Conservation (phyloP, 805 yeast species). For the Torulaspora delbrueckii region DNA sequence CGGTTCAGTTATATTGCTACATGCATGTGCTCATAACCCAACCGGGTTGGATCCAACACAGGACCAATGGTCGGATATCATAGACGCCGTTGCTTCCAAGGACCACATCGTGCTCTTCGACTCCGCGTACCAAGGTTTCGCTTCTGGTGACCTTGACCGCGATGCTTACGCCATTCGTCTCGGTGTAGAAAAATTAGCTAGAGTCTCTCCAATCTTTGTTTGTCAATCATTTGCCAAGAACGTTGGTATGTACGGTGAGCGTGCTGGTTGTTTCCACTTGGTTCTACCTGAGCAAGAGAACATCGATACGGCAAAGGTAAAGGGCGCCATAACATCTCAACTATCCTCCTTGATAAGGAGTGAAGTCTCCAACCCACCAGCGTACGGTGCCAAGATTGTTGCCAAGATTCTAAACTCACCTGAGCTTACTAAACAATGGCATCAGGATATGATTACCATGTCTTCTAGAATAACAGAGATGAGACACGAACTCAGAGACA, state of each 20-base stretch:
- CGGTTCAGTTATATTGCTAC: conserved; percentile 79
- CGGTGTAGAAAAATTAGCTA: conserved; percentile 47
- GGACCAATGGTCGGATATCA: conserved; percentile 73
- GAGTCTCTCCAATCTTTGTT: conserved; percentile 57
- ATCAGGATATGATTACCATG: conserved; percentile 78
- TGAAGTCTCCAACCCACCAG: conserved; percentile 90
- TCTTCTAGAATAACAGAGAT: conserved; percentile 73
- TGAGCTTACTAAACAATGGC: conserved; percentile 75
- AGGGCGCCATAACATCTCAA: conserved; percentile 65
- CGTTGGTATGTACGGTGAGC: conserved; percentile 95
- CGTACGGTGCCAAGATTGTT: conserved; percentile 91
- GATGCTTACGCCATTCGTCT: conserved; percentile 76
- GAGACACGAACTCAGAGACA: conserved; percentile 64
- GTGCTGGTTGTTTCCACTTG: conserved; percentile 89
- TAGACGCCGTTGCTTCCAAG: conserved; percentile 53
- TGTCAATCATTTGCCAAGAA: conserved; percentile 97
- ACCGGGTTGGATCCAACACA: conserved; percentile 91
- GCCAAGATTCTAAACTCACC: conserved; percentile 64
- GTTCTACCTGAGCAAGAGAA: conserved; percentile 43
- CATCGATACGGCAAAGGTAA: conserved; percentile 38
- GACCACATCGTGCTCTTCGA: conserved; percentile 82
- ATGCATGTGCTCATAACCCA: conserved; percentile 97
- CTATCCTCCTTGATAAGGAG: conserved; percentile 70
- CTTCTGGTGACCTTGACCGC: conserved; percentile 74
- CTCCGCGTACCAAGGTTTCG: conserved; percentile 96